A percentile compares a stretch with the other conserved stretches of the same genome.
Evolutionary conservation across 148 eudicot genomes (phyloP).

Genomic region (Drosera capensis): DNA sequence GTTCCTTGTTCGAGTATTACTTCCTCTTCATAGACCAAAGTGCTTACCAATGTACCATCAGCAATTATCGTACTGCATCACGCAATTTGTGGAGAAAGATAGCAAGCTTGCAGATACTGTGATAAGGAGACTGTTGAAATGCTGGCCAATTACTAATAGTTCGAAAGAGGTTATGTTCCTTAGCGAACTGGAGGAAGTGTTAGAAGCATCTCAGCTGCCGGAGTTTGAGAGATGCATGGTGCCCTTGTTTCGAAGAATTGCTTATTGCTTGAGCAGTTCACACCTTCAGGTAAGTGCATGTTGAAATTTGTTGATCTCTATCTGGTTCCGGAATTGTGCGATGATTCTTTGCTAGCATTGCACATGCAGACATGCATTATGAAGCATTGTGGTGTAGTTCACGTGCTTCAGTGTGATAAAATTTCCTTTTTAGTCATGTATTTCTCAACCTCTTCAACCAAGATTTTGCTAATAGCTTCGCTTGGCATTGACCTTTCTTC

Average conservation of each 20-base stretch:
- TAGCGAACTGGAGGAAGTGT: conserved; percentile 6
- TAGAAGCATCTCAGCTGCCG: conserved; percentile 5
- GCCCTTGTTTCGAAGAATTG: conserved; percentile 5
- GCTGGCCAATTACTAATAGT: conserved; percentile 11
- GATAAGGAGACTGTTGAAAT: conserved; percentile 7
- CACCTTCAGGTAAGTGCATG: conserved; percentile 10
- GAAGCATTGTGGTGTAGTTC: no score
- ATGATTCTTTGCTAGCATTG: neutral
- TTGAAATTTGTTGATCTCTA: neutral
- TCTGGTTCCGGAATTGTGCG: neutral
- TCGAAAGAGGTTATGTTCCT: conserved; percentile 6
- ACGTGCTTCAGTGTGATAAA: no score
- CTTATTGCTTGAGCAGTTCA: conserved; percentile 4
- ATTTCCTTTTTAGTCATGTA: no score
- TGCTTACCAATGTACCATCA: conserved; percentile 6
- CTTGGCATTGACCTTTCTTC: no score
- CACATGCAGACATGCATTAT: no score
- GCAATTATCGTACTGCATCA: conserved; percentile 7
- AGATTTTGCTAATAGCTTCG: no score
- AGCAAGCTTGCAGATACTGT: conserved; percentile 7
- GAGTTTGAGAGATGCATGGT: conserved; percentile 7
- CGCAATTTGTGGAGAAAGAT: conserved; percentile 8
- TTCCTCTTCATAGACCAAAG: conserved; percentile 9
- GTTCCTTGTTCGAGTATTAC: conserved; percentile 1
- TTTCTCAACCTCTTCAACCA: no score